Percentiles rank a stretch among this genome's conserved stretches.
Evolutionary conservation across 768 basidiomycete species (phyloP).

Genomic region (Tylopilus rubrobrunneus): DNA sequence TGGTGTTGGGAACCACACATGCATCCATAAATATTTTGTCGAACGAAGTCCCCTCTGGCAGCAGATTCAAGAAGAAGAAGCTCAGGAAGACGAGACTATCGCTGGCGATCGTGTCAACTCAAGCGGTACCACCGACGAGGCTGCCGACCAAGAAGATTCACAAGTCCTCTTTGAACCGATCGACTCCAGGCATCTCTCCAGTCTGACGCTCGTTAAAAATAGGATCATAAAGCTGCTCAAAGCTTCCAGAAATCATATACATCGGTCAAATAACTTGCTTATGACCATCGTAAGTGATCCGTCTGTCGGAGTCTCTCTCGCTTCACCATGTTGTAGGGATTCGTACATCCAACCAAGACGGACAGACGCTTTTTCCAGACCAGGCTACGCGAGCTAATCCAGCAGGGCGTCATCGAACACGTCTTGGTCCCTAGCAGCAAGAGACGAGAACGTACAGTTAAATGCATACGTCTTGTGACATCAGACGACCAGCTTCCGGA

Average conservation of each 20-base stretch:
- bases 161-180: conserved; percentile 64
- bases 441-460: conserved; percentile 43
- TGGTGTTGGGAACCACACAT: conserved; percentile 72
- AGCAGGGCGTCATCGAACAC: conserved; percentile 71
- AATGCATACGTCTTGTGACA: conserved; percentile 63
- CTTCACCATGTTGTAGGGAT: conserved; percentile 51
- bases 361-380: conserved; percentile 82
- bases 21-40: conserved; percentile 82
- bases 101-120: conserved; percentile 11
- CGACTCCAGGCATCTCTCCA: conserved; percentile 74
- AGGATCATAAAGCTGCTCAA: conserved; percentile 72
- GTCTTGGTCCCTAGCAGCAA: conserved; percentile 63
- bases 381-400: conserved; percentile 67
- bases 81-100: conserved; percentile 30
- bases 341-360: conserved; percentile 65
- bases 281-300: conserved; percentile 58
- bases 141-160: conserved; percentile 15
- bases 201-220: conserved; percentile 64
- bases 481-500: conserved; percentile 35
- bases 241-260: conserved; percentile 63
- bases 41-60: conserved; percentile 74
- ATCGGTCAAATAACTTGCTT: conserved; percentile 74
- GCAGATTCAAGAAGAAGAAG: conserved; percentile 64
- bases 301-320: neutral
- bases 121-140: conserved; percentile 18